Conservation (phyloP, 805 yeast species). For the Kuraishia molischiana region DNA sequence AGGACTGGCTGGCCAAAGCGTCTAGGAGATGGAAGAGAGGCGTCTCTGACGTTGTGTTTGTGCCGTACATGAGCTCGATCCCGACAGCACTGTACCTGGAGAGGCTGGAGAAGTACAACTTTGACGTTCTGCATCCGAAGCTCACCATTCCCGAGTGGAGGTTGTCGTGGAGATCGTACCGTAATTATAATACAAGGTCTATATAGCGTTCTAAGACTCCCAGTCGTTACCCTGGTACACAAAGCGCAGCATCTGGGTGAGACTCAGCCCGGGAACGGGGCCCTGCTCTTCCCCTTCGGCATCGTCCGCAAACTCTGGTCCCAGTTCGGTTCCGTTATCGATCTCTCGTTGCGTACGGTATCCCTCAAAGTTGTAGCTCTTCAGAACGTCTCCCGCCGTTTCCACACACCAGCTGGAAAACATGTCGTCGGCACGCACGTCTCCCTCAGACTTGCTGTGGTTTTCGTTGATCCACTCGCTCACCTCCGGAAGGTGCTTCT, state of each 20-base stretch:
- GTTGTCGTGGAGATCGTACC: constrained; percentile 51
- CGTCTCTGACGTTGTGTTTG: constrained; percentile 53
- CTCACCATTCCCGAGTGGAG: constrained; percentile 51
- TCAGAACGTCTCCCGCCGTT: constrained; percentile 40
- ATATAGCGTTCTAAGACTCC: constrained; percentile 15
- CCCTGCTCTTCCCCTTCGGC: constrained; percentile 3
- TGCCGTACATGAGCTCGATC: constrained; percentile 59
- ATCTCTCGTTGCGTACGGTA: constrained; percentile 43
- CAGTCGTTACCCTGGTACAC: constrained; percentile 33
- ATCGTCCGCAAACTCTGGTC: constrained; percentile 7
- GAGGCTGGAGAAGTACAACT: constrained; percentile 50
- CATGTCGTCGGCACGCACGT: constrained; percentile 39
- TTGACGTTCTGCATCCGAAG: constrained; percentile 42
- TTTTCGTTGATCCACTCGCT: constrained; percentile 63
- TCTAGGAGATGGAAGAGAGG: constrained; percentile 30
- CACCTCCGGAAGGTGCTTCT: constrained; percentile 85
- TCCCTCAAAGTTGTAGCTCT: constrained; percentile 54
- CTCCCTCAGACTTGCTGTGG: constrained; percentile 12
- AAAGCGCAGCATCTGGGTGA: constrained; percentile 31
- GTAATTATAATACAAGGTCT: constrained; percentile 29
- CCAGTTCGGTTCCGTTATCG: constrained; percentile 15
- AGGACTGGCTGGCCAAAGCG: constrained; percentile 2
- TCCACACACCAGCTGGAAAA: constrained; percentile 61
- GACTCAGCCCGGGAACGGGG: constrained; percentile 14
- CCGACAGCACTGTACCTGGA: constrained; percentile 58